Conservation (phyloP, 148 eudicot species). For the Silene uniflora region DNA sequence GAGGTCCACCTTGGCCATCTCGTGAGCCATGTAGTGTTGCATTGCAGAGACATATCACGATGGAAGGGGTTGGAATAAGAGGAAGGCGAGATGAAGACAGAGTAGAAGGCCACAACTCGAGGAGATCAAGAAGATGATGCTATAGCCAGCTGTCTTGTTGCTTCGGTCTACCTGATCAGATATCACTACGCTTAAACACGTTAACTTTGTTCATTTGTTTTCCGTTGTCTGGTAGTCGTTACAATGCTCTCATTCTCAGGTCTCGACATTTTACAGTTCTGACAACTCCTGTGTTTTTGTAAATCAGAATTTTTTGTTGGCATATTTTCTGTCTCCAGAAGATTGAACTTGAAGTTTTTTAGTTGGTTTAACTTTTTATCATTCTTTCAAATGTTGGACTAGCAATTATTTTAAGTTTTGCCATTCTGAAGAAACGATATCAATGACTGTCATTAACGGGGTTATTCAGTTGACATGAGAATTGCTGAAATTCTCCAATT, state of each 20-base stretch:
- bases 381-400: not conserved
- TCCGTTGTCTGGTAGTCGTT: not conserved
- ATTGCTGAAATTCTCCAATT: no score
- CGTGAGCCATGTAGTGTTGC: conserved; percentile 29
- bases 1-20: conserved; percentile 39
- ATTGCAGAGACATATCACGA: conserved; percentile 26
- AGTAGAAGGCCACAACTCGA: conserved; percentile 18
- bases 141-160: conserved; percentile 22
- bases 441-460: no score
- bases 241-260: not conserved
- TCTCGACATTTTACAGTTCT: conserved; percentile 1
- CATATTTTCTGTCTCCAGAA: not conserved
- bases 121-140: conserved; percentile 34
- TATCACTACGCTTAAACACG: not conserved
- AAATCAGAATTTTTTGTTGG: conserved; percentile 6
- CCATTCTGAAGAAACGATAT: no score
- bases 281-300: conserved; percentile 19
- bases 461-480: no score
- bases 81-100: conserved; percentile 18
- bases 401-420: not conserved
- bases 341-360: not conserved
- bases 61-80: conserved; percentile 22
- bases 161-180: not conserved
- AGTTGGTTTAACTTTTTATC: not conserved
- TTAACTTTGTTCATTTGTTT: not conserved